Percentiles rank a stretch among this genome's conserved stretches.
These are phyloP conservation scores for Tardiomyces depauwii DNA, from an alignment of 1,139 yeast genomes.

Conservation along the genomic window DNA sequence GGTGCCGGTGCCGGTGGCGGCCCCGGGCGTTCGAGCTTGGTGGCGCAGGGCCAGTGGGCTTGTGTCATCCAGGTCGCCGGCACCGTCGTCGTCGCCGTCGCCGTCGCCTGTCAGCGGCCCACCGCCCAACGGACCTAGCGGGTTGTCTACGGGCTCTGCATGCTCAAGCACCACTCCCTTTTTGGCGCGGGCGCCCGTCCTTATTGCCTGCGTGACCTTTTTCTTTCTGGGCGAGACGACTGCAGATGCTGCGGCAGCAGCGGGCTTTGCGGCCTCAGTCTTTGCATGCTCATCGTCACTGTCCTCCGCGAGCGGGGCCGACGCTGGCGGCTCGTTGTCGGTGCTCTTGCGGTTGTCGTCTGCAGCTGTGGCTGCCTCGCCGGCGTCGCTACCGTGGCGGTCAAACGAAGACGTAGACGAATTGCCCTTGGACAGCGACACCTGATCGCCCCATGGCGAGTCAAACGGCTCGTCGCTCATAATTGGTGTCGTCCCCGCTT, in stretches of 20 bases:
- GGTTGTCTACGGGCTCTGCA: not conserved
- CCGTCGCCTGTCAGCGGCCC: too few relatives aligned
- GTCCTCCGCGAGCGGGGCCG: not conserved
- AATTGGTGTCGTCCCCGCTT: too few relatives aligned
- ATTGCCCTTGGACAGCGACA: slow-evolving; percentile 13
- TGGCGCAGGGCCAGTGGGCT: not conserved
- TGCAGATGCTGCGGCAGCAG: slow-evolving; percentile 1
- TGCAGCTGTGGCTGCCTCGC: not conserved
- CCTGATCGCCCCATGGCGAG: slow-evolving; percentile 20
- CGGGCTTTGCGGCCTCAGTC: not conserved
- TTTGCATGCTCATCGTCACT: not conserved
- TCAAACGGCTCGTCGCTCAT: not conserved
- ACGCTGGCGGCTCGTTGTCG: not conserved
- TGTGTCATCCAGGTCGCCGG: not conserved
- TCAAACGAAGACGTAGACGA: slow-evolving; percentile 13
- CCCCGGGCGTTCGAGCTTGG: too few relatives aligned
- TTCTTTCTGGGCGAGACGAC: not conserved
- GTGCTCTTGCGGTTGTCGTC: slow-evolving; percentile 3
- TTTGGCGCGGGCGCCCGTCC: not conserved
- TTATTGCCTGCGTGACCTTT: not conserved
- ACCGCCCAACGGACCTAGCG: not conserved
- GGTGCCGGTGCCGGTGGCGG: too few relatives aligned
- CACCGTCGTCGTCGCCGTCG: not conserved
- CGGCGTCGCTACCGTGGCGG: not conserved
- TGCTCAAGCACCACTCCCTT: not conserved